Percentiles rank a stretch among this genome's conserved stretches.
phyloP scores from a whole-genome alignment of 2,329 filamentous ascomycete species.

The Pseudocercospora musae region DNA sequence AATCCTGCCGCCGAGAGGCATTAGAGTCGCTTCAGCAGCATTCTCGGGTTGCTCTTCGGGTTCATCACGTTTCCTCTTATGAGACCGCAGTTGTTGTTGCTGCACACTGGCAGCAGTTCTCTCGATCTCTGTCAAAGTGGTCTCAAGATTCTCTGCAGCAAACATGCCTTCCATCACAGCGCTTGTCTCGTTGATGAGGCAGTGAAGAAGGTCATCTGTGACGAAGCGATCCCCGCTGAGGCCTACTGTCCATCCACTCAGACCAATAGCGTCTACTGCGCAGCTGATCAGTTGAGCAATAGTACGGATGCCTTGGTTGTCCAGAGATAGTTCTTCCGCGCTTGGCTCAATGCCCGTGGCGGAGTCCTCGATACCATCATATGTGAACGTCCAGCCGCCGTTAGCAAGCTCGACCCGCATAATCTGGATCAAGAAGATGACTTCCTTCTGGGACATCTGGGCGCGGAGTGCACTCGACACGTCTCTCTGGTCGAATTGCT shows the following conservation, averaged over 20 bases:
- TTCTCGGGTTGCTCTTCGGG: conserved; percentile 8
- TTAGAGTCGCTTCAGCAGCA: background rate
- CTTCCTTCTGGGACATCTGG: conserved; percentile 60
- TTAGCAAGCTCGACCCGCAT: conserved; percentile 69
- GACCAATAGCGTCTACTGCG: conserved; percentile 72
- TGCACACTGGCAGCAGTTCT: conserved; percentile 6
- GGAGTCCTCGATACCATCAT: conserved; percentile 54
- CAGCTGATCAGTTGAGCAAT: conserved; percentile 69
- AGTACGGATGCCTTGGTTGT: conserved; percentile 66
- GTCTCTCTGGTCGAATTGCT: conserved; percentile 58
- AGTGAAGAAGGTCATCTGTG: conserved; percentile 12
- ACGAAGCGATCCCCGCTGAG: conserved; percentile 35
- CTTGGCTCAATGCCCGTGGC: conserved; percentile 57
- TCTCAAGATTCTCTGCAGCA: conserved; percentile 11
- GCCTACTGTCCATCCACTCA: conserved; percentile 70
- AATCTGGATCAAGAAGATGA: conserved; percentile 68
- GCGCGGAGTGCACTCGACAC: conserved; percentile 62
- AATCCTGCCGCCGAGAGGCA: conserved; percentile 15
- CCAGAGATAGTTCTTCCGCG: conserved; percentile 57
- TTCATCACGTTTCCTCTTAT: conserved; percentile 11
- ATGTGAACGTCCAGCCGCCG: conserved; percentile 72
- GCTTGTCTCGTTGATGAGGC: conserved; percentile 14
- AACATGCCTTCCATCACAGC: conserved; percentile 15
- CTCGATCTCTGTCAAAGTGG: conserved; percentile 10
- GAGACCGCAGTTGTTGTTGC: background rate